phyloP scores from a whole-genome alignment of 1,139 yeast species.

The Debaryomyces fabryi region DNA sequence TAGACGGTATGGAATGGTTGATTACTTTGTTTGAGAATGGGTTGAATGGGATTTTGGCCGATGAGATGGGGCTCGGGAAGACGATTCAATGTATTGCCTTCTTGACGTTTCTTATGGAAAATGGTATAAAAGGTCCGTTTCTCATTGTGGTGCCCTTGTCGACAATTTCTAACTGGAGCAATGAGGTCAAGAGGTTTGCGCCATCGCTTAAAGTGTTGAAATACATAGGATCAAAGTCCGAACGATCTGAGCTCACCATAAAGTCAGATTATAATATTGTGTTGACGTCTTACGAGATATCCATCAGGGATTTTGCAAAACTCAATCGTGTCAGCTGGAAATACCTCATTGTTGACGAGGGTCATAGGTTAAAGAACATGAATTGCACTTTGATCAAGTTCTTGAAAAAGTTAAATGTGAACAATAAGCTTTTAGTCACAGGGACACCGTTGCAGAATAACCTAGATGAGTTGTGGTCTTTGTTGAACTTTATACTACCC shows the following conservation, averaged over 20 bases:
- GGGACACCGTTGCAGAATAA: constrained; percentile 96
- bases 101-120: constrained; percentile 73
- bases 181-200: constrained; percentile 71
- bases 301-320: constrained; percentile 63
- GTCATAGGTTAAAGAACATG: constrained; percentile 85
- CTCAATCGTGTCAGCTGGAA: constrained; percentile 68
- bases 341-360: constrained; percentile 92
- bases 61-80: constrained; percentile 96
- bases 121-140: constrained; percentile 83
- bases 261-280: constrained; percentile 44
- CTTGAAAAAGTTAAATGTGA: constrained; percentile 64
- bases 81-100: constrained; percentile 86
- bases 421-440: constrained; percentile 76
- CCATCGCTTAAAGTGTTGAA: constrained; percentile 66
- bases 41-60: constrained; percentile 90
- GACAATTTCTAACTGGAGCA: constrained; percentile 82
- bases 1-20: constrained; percentile 91
- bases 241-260: constrained; percentile 45
- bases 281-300: constrained; percentile 81
- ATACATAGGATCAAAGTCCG: constrained; percentile 67
- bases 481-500: constrained; percentile 85
- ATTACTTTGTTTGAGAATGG: constrained; percentile 89
- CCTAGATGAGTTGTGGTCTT: constrained; percentile 85
- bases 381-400: constrained; percentile 74
- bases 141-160: constrained; percentile 86